Evolutionary conservation across 345 rosid genomes (phyloP).

Genomic region (Geranium rotundifolium): DNA sequence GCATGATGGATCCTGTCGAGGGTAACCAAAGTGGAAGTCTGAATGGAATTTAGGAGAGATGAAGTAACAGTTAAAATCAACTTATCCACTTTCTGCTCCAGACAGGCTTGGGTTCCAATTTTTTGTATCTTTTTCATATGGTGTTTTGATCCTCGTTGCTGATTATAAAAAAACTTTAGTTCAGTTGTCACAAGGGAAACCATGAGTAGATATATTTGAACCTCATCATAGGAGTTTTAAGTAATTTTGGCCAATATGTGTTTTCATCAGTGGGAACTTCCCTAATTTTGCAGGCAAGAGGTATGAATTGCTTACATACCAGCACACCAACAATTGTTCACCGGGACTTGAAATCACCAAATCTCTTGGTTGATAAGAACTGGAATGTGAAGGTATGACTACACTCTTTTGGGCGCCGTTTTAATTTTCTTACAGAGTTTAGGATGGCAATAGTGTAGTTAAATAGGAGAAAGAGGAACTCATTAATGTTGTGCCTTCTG

Average conservation of each 20-base stretch:
- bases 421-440: background rate
- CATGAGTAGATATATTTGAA: background rate
- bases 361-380: constrained; percentile 94
- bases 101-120: too few relatives aligned
- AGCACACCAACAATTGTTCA: constrained; percentile 95
- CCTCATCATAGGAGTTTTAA: background rate
- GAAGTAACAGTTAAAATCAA: too few relatives aligned
- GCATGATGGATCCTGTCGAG: too few relatives aligned
- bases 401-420: background rate
- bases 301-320: constrained; percentile 97
- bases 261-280: background rate
- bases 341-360: constrained; percentile 95
- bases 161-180: too few relatives aligned
- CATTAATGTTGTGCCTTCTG: background rate
- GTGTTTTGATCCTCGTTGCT: too few relatives aligned
- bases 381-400: constrained; percentile 86
- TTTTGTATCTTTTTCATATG: too few relatives aligned
- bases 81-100: too few relatives aligned
- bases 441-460: background rate
- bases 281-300: constrained; percentile 63
- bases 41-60: too few relatives aligned
- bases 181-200: background rate
- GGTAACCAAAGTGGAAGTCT: too few relatives aligned
- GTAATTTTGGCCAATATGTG: background rate
- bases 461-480: background rate